Conservation (phyloP, 495 filamentous ascomycete genomes). For the Polyplosphaeria fusca region DNA sequence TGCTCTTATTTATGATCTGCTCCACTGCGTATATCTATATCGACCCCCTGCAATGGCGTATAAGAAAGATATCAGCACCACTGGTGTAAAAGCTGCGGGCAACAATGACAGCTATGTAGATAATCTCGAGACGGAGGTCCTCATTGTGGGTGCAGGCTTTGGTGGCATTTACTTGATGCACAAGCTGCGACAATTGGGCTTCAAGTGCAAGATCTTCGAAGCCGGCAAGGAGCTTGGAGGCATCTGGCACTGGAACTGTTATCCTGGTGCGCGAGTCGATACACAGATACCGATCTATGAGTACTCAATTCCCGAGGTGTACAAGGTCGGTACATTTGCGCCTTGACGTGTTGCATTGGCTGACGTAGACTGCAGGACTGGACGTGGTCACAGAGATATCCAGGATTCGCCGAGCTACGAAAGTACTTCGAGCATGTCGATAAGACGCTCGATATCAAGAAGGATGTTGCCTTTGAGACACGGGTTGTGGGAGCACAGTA, state of each 20-base stretch:
- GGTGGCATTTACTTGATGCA: constrained; percentile 47
- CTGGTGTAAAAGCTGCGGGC: constrained; percentile 3
- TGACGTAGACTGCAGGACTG: constrained; percentile 35
- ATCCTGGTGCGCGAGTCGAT: constrained; percentile 48
- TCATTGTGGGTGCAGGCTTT: constrained; percentile 55
- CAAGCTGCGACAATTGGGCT: constrained; percentile 44
- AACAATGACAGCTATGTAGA: constrained; percentile 28
- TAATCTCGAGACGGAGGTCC: constrained; percentile 42
- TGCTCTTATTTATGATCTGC: neutral
- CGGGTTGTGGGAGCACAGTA: constrained; percentile 42
- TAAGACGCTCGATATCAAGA: constrained; percentile 44
- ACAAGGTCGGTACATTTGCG: constrained; percentile 32
- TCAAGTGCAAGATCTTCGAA: constrained; percentile 48
- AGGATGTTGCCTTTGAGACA: constrained; percentile 46
- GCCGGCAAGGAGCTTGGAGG: constrained; percentile 50
- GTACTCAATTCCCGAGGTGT: constrained; percentile 43
- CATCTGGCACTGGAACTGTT: constrained; percentile 50
- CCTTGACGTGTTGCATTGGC: neutral
- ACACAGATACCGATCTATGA: constrained; percentile 45
- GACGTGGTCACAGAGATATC: constrained; percentile 48
- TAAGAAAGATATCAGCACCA: constrained; percentile 33
- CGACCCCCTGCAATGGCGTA: constrained; percentile 18
- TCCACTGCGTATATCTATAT: neutral
- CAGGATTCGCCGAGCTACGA: constrained; percentile 41
- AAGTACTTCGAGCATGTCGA: constrained; percentile 48